These are phyloP conservation scores for Erythrobasidium hasegawianum DNA, from an alignment of 1,284 basidiomycete genomes.

Conservation along the genomic window DNA sequence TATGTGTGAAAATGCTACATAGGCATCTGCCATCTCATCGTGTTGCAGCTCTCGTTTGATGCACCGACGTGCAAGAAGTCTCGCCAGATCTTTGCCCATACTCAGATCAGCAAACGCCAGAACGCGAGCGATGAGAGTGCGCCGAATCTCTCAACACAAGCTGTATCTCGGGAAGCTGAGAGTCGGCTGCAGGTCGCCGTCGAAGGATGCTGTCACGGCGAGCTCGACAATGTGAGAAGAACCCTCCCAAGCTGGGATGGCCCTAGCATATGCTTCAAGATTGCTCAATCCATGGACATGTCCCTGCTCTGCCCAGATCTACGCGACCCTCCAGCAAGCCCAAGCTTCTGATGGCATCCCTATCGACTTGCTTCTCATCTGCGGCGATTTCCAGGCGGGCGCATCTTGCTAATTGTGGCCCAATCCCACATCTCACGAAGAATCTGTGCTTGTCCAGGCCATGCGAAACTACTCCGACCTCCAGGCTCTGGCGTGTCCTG, in stretches of 20 bases:
- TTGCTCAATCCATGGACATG: neutral
- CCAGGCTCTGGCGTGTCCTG: constrained; percentile 82
- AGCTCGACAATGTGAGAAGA: constrained; percentile 62
- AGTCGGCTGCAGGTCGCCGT: constrained; percentile 65
- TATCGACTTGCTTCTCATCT: constrained; percentile 80
- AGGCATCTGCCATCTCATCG: too few species aligned
- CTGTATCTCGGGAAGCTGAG: too few species aligned
- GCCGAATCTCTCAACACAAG: too few species aligned
- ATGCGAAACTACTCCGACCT: constrained; percentile 81
- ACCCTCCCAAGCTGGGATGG: too few species aligned
- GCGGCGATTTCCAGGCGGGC: constrained; percentile 81
- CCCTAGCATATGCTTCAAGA: too few species aligned
- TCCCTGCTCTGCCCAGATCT: constrained; percentile 56
- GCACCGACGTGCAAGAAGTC: too few species aligned
- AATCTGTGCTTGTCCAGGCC: constrained; percentile 54
- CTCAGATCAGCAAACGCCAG: too few species aligned
- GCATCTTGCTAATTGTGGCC: neutral
- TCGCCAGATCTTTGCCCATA: too few species aligned
- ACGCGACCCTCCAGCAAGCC: constrained; percentile 65
- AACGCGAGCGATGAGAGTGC: too few species aligned
- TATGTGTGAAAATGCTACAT: too few species aligned
- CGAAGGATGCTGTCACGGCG: constrained; percentile 93
- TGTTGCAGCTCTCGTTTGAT: too few species aligned
- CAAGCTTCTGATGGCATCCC: constrained; percentile 62
- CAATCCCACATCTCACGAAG: neutral